Evolutionary conservation across 768 basidiomycete species (phyloP).

Genomic region (Lentinula lateritia): DNA sequence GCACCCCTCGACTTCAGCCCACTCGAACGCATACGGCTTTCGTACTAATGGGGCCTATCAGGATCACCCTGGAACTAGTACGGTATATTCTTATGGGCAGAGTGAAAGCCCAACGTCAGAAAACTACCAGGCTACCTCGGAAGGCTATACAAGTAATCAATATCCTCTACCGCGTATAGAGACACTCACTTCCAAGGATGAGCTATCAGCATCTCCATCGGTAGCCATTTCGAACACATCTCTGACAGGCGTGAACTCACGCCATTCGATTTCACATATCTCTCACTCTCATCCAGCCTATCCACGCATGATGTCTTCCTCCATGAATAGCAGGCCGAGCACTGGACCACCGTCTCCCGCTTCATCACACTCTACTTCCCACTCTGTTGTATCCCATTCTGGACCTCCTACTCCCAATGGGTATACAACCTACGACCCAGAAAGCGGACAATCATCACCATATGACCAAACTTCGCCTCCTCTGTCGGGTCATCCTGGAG

Average conservation of each 20-base stretch:
- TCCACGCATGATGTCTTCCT: constrained; percentile 16
- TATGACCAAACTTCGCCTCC: constrained; percentile 22
- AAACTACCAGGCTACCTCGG: constrained; percentile 18
- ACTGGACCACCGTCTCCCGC: constrained; percentile 44
- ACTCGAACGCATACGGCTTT: constrained; percentile 23
- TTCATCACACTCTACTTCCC: constrained; percentile 42
- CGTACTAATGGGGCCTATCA: constrained; percentile 39
- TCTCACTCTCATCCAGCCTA: constrained; percentile 48
- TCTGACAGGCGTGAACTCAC: constrained; percentile 36
- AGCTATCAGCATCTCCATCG: constrained; percentile 18
- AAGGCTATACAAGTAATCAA: constrained; percentile 13
- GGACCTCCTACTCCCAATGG: constrained; percentile 3
- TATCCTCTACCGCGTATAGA: constrained; percentile 19
- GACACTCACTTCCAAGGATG: constrained; percentile 4
- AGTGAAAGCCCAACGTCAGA: constrained; percentile 22
- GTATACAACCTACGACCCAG: background rate
- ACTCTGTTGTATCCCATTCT: background rate
- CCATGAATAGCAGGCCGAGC: constrained; percentile 13
- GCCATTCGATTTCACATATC: constrained; percentile 56
- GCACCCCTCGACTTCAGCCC: constrained; percentile 10
- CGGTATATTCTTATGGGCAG: constrained; percentile 32
- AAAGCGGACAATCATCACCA: background rate
- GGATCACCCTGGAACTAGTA: constrained; percentile 29
- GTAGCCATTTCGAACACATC: constrained; percentile 19
- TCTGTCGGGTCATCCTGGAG: constrained; percentile 29